Evolutionary conservation across 495 filamentous ascomycete species (phyloP).

Genomic region (Aspergillus sparsus): DNA sequence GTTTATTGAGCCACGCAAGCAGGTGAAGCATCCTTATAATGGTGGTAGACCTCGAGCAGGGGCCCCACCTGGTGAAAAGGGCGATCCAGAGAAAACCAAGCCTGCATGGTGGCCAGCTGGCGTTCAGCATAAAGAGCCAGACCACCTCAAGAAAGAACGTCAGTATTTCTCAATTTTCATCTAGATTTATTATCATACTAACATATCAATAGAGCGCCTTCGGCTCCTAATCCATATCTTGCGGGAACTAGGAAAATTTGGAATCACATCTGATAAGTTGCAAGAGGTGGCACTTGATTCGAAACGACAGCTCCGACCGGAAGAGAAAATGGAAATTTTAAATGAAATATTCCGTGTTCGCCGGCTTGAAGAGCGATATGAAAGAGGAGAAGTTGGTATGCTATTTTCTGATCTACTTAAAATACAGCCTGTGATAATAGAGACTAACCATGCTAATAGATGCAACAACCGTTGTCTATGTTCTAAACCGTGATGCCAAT

Average conservation of each 20-base stretch:
- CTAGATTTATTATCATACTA: constrained; percentile 1
- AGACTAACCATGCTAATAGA: constrained; percentile 29
- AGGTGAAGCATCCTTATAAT: constrained; percentile 80
- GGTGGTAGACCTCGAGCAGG: constrained; percentile 47
- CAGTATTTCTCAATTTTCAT: constrained; percentile 28
- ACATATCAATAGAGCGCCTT: constrained; percentile 36
- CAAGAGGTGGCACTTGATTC: constrained; percentile 45
- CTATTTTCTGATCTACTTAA: background rate
- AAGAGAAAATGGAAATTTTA: constrained; percentile 44
- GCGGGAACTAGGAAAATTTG: constrained; percentile 38
- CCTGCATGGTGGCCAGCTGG: constrained; percentile 81
- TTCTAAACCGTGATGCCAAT: constrained; percentile 40
- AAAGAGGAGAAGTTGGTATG: constrained; percentile 55
- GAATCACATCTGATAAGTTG: constrained; percentile 44
- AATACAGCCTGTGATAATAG: background rate
- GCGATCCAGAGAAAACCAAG: constrained; percentile 56
- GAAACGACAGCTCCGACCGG: constrained; percentile 40
- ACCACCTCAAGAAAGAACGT: constrained; percentile 80
- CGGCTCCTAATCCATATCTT: constrained; percentile 49
- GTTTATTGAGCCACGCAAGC: constrained; percentile 82
- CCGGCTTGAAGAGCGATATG: constrained; percentile 54
- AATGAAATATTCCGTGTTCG: constrained; percentile 56
- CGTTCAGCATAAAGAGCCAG: constrained; percentile 75
- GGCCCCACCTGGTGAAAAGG: constrained; percentile 39
- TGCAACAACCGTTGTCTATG: constrained; percentile 39